Evolutionary conservation across 805 yeast genomes (phyloP), one percentile per base, ranked within the genome.

Genomic region (Barnettozyma botsteinii): DNA sequence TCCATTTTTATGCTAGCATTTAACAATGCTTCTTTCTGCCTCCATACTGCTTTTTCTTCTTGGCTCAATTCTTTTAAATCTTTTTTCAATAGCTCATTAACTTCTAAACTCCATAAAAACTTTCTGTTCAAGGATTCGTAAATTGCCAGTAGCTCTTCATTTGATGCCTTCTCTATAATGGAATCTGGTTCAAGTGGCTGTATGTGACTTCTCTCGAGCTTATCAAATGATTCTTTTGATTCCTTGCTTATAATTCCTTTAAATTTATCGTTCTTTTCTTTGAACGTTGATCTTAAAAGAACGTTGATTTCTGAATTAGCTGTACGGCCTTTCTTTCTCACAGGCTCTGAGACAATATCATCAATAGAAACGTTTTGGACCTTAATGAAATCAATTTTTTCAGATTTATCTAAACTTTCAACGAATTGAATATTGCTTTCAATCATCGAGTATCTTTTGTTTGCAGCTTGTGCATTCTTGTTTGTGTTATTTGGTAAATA

Each of bases 1-100:
- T 57, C 73, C 9, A 64, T 37, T 28, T 53, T 43, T 21, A 70
- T 55, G 38, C 67, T 69, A 5, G 70, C 67, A 39, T 72, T 72
- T 20, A 73, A 46, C 14, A 73, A 49, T 10, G 62, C 41, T 43
- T 73, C 77, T 39, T 69, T 73, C 7, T 57, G 48, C 6, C 57
- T 40, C 70, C 72, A 71, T 21, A 68, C 18, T 5, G 22, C 43
- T 26, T 59, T 52, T 27, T 75, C 57, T 31, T 64, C 63, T 30
- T 60, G 57, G 31, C 56, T 50, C 12, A 62, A 41, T 1, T 57
- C 46, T 1, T 38, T 36, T 24, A 72, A 51, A 26, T 66, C 56
- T 5, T 46, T 48, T 7, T 58, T 55, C 20, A 69, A 60, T 7
- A 69, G 40, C 40, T 63, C 55, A 40, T 68, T 65, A 19, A 72